Conservation (phyloP, 352 stramenopile genomes). For the Plasmopara muralis region DNA sequence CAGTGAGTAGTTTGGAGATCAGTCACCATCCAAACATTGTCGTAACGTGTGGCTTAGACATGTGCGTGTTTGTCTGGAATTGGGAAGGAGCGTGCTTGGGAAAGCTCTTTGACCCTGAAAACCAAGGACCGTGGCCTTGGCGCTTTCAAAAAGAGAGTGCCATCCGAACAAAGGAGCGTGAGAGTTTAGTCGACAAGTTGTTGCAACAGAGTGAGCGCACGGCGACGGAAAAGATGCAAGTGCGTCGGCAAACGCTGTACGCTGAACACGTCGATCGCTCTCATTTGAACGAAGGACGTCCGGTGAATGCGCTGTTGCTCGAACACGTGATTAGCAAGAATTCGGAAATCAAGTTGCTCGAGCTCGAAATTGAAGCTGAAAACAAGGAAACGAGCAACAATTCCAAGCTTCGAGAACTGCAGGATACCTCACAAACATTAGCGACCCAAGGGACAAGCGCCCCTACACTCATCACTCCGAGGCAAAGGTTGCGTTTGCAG, state of each 20-base stretch:
- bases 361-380: conserved; percentile 15
- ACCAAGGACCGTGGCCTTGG: conserved; percentile 38
- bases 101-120: conserved; percentile 61
- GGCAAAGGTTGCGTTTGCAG: conserved; percentile 30
- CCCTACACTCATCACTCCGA: conserved; percentile 2
- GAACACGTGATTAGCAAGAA: conserved; percentile 68
- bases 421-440: background rate
- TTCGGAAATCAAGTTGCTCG: conserved; percentile 39
- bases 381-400: background rate
- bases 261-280: conserved; percentile 44
- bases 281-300: conserved; percentile 36
- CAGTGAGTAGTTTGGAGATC: conserved; percentile 50
- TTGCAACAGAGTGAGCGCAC: conserved; percentile 45
- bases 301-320: conserved; percentile 46
- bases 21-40: conserved; percentile 54
- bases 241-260: conserved; percentile 38
- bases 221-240: conserved; percentile 31
- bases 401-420: background rate
- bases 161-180: conserved; percentile 37
- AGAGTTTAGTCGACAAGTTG: conserved; percentile 31
- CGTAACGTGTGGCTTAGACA: conserved; percentile 55
- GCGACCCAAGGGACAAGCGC: background rate
- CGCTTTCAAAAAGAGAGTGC: conserved; percentile 49
- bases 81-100: conserved; percentile 55
- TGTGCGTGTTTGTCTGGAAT: conserved; percentile 62